Percentiles rank a stretch among this genome's conserved stretches.
These are phyloP conservation scores for Jaapia argillacea DNA, from an alignment of 768 basidiomycete genomes.

Conservation along the genomic window DNA sequence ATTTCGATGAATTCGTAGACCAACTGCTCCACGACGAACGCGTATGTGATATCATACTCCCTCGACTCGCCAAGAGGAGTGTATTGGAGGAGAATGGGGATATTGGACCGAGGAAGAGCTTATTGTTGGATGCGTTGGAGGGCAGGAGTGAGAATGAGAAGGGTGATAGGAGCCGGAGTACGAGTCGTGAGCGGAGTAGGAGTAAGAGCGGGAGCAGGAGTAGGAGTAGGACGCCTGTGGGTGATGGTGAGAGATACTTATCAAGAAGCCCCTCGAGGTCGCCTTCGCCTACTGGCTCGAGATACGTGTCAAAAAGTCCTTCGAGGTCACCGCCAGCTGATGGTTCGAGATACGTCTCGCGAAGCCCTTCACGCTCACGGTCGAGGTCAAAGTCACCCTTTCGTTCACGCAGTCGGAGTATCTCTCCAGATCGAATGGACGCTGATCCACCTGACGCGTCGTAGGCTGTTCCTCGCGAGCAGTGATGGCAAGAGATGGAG, in stretches of 20 bases:
- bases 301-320: slow-evolving; percentile 59
- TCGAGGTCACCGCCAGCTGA: slow-evolving; percentile 41
- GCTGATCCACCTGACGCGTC: no score
- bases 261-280: slow-evolving; percentile 16
- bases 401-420: slow-evolving; percentile 26
- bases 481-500: background rate
- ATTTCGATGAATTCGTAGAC: slow-evolving; percentile 90
- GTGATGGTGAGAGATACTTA: slow-evolving; percentile 15
- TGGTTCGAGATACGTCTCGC: slow-evolving; percentile 52
- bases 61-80: slow-evolving; percentile 76
- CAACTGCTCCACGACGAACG: slow-evolving; percentile 78
- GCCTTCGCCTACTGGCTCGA: slow-evolving; percentile 36
- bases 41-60: slow-evolving; percentile 94
- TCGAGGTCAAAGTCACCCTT: slow-evolving; percentile 24
- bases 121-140: slow-evolving; percentile 83
- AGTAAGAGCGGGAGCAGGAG: slow-evolving; percentile 24
- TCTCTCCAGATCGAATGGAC: slow-evolving; percentile 37
- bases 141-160: slow-evolving; percentile 43
- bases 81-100: slow-evolving; percentile 91
- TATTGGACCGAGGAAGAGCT: slow-evolving; percentile 74
- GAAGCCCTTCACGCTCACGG: slow-evolving; percentile 36
- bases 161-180: slow-evolving; percentile 29
- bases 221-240: slow-evolving; percentile 18
- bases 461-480: slow-evolving; percentile 4
- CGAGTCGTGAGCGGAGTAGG: slow-evolving; percentile 16